Percentiles rank a stretch among this genome's conserved stretches.
Evolutionary conservation across 106 monocot genomes (phyloP).

Genomic region (Iris macrosiphon): DNA sequence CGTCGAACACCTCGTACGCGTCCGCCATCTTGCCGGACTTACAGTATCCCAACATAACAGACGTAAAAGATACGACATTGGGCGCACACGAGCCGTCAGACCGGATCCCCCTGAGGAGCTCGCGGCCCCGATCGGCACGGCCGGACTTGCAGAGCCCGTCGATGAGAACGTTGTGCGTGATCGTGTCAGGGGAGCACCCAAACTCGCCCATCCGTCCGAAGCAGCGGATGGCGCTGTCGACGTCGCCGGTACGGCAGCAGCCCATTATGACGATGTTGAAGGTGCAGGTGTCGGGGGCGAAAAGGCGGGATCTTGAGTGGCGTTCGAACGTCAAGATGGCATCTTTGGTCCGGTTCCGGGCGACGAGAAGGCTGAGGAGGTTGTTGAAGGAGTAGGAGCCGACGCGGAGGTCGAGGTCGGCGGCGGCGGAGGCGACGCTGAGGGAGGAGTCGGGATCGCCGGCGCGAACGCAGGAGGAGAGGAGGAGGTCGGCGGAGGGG

Average conservation of each 20-base stretch:
- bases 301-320: conserved; percentile 10
- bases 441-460: conserved; percentile 29
- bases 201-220: conserved; percentile 40
- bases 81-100: conserved; percentile 18
- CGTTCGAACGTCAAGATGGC: conserved; percentile 30
- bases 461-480: conserved; percentile 12
- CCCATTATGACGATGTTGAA: conserved; percentile 61
- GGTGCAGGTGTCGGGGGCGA: conserved; percentile 48
- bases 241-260: conserved; percentile 35
- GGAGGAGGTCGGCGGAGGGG: conserved; percentile 9
- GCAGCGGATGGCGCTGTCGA: conserved; percentile 47
- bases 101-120: conserved; percentile 29
- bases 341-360: conserved; percentile 16
- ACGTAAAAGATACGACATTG: conserved; percentile 54
- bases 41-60: conserved; percentile 52
- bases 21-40: conserved; percentile 52
- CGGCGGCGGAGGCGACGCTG: conserved; percentile 21
- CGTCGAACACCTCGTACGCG: conserved; percentile 39
- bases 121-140: conserved; percentile 27
- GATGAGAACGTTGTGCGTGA: conserved; percentile 49
- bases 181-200: conserved; percentile 43
- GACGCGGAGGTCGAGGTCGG: conserved; percentile 15
- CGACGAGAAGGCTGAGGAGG: conserved; percentile 27
- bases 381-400: conserved; percentile 26
- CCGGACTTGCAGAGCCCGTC: conserved; percentile 50